phyloP scores from a whole-genome alignment of 2,329 filamentous ascomycete species.

The Leptosphaerulina australis region DNA sequence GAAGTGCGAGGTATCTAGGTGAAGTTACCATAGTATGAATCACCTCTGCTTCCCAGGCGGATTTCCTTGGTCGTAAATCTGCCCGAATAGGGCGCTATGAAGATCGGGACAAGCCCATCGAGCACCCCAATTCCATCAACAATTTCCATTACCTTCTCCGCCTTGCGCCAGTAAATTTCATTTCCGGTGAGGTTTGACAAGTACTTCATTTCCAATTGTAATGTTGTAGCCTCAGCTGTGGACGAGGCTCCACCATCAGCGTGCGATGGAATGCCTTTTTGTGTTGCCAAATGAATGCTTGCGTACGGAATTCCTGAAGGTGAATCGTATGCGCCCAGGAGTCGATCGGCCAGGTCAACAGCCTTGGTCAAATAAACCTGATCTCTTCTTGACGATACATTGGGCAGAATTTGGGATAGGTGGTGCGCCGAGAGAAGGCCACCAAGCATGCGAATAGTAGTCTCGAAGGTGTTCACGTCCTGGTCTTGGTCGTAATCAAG shows the following conservation, averaged over 20 bases:
- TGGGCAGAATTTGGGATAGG: slow-evolving; percentile 76
- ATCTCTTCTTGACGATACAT: slow-evolving; percentile 77
- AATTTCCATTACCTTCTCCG: slow-evolving; percentile 85
- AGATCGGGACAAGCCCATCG: slow-evolving; percentile 88
- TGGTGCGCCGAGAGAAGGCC: slow-evolving; percentile 91
- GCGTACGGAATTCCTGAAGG: slow-evolving; percentile 83
- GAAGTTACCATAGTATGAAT: slow-evolving; percentile 77
- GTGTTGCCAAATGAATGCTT: slow-evolving; percentile 82
- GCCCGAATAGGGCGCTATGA: slow-evolving; percentile 76
- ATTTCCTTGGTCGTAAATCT: slow-evolving; percentile 82
- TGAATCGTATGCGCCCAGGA: slow-evolving; percentile 85
- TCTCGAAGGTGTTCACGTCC: slow-evolving; percentile 95
- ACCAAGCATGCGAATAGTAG: slow-evolving; percentile 93
- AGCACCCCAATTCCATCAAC: slow-evolving; percentile 77
- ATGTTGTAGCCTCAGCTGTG: slow-evolving; percentile 85
- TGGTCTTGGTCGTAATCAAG: slow-evolving; percentile 87
- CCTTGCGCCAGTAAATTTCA: slow-evolving; percentile 85
- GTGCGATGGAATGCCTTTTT: slow-evolving; percentile 76
- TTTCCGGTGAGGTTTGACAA: slow-evolving; percentile 92
- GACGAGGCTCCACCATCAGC: slow-evolving; percentile 84
- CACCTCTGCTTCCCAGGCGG: slow-evolving; percentile 87
- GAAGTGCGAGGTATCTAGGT: not conserved
- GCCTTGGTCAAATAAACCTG: slow-evolving; percentile 95
- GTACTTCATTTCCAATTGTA: slow-evolving; percentile 96
- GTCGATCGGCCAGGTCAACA: slow-evolving; percentile 82